Evolutionary conservation across 1,284 basidiomycete genomes (phyloP), one percentile per base, ranked within the genome.

Genomic region (Tilletiaria anomala): DNA sequence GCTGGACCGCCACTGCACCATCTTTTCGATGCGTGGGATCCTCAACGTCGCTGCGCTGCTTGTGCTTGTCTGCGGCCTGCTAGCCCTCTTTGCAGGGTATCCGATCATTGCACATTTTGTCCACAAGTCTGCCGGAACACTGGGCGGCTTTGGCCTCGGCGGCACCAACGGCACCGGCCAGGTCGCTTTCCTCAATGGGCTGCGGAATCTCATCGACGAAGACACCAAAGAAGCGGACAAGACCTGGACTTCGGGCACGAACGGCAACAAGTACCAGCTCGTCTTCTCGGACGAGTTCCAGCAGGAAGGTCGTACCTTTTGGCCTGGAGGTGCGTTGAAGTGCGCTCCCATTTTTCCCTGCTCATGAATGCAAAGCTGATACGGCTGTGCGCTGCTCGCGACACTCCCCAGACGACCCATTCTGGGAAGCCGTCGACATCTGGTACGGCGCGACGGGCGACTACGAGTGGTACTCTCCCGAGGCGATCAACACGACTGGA

Each of bases 61-160:
- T 14, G 18, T 61, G 6, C 54, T 66, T 31, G 54, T 49, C 1
- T 35, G 47, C 15, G 53, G 39, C 22, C 41, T 65, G 20, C 22
- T 65, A 23, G 57, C 55, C 51, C 49, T 65, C 24, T 65, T 65
- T 45, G 53, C 54, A 14, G 63, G 63, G 14, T 65, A 65, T 34
- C 63, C 63, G 4, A 51, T 65, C 20, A 40, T 59, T 6, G 54
- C 58, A 37, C 50, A 64, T 21, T 35, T 58, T 22, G 40, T 43
- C 5, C 32, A 54, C 26, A 23, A 24, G 22, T 6, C 31, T 40
- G 44, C 19, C 56, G 48, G n/a, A 48, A 50, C 12, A 20, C n/a
- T n/a, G n/a, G 53, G 52, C 16, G 55, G 48, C 22, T 58, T 47
- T 35, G 83, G 83, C 56, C 56, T 84, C 16, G 84, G 83, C 21